These are phyloP conservation scores for Hawksworthiomyces lignivorus DNA, from an alignment of 2,329 filamentous ascomycete species.

Conservation along the genomic window DNA sequence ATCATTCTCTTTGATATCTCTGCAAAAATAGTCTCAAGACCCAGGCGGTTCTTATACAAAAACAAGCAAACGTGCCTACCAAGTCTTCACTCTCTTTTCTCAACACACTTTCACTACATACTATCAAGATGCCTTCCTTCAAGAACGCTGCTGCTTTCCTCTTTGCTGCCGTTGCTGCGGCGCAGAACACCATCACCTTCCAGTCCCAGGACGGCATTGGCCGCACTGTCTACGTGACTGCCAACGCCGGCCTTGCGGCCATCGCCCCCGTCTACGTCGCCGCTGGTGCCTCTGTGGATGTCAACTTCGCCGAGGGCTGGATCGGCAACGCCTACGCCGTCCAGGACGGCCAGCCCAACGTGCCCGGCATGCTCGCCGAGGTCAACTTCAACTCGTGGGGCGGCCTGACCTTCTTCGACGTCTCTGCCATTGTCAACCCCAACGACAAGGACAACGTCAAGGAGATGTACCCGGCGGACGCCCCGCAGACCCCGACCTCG, in stretches of 20 bases:
- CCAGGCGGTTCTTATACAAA: too few relatives aligned
- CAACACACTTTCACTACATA: background rate
- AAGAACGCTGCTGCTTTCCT: slow-evolving; percentile 1
- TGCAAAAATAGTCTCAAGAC: too few relatives aligned
- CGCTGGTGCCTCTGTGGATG: slow-evolving; percentile 29
- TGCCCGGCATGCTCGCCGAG: slow-evolving; percentile 31
- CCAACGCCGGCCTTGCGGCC: slow-evolving; percentile 28
- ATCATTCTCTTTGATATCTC: too few relatives aligned
- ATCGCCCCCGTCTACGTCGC: slow-evolving; percentile 33
- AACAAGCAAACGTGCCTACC: too few relatives aligned
- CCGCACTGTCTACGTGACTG: slow-evolving; percentile 45
- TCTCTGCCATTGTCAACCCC: slow-evolving; percentile 37
- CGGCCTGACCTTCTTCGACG: slow-evolving; percentile 33
- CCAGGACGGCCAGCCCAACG: slow-evolving; percentile 21
- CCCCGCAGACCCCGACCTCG: slow-evolving; percentile 22
- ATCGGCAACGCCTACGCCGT: slow-evolving; percentile 29
- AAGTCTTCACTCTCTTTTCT: background rate
- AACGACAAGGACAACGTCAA: slow-evolving; percentile 31
- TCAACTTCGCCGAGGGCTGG: slow-evolving; percentile 24
- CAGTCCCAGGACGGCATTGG: slow-evolving; percentile 45
- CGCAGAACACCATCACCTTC: slow-evolving; percentile 47
- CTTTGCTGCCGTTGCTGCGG: slow-evolving; percentile 30
- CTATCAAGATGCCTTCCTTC: slow-evolving; percentile 8
- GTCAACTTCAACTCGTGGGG: slow-evolving; percentile 28
- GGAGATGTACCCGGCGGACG: slow-evolving; percentile 27